Conservation (phyloP, 1,284 basidiomycete genomes). For the Coriolopsis trogii region DNA sequence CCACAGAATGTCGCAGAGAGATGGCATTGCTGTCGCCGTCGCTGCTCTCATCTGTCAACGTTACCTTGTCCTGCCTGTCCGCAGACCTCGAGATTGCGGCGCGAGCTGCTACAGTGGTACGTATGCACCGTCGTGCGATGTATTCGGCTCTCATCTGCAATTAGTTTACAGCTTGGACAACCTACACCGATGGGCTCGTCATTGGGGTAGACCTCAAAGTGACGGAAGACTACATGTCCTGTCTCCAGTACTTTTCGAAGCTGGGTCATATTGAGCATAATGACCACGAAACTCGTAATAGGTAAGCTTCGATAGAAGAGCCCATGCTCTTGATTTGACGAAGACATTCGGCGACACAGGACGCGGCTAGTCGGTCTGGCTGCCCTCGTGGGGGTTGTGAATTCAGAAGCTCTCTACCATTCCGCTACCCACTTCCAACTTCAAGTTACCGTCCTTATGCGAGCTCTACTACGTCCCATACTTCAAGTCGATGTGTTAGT, state of each 20-base stretch:
- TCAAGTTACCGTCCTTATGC: conserved; percentile 76
- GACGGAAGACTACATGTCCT: conserved; percentile 72
- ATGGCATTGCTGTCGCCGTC: conserved; percentile 81
- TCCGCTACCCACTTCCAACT: conserved; percentile 74
- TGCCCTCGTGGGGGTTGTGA: conserved; percentile 80
- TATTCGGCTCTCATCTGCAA: neutral
- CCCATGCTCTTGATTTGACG: no score
- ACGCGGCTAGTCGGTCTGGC: conserved; percentile 86
- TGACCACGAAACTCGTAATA: conserved; percentile 70
- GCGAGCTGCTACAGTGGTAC: conserved; percentile 80
- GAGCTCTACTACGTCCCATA: conserved; percentile 74
- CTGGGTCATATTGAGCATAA: conserved; percentile 55
- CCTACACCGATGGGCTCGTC: conserved; percentile 83
- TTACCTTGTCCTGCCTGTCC: conserved; percentile 63
- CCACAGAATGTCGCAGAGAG: conserved; percentile 90
- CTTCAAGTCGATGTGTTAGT: conserved; percentile 62
- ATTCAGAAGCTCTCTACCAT: conserved; percentile 85
- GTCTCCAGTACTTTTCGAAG: conserved; percentile 69
- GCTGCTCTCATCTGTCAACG: conserved; percentile 76
- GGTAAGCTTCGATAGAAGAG: no score
- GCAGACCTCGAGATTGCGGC: conserved; percentile 86
- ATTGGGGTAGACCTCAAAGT: conserved; percentile 77
- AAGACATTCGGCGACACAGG: no score
- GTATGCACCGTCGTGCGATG: conserved; percentile 29
- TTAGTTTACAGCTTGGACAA: conserved; percentile 92